A percentile compares a stretch with the other conserved stretches of the same genome.
phyloP scores from a whole-genome alignment of 768 basidiomycete genomes.

The Boletus rubropictus region DNA sequence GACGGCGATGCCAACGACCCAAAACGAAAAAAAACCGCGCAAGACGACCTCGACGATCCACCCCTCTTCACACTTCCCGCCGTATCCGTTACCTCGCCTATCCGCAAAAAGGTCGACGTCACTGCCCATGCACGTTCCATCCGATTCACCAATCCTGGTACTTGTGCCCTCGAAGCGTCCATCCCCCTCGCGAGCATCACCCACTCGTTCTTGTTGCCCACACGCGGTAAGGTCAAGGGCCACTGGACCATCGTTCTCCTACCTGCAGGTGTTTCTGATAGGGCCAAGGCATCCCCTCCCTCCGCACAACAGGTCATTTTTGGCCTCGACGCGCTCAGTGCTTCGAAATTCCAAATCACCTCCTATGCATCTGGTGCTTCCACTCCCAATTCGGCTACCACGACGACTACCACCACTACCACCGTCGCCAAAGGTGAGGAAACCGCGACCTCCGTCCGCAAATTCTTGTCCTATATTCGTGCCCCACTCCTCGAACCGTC shows the following conservation, averaged over 20 bases:
- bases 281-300: conserved; percentile 34
- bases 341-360: conserved; percentile 42
- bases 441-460: conserved; percentile 44
- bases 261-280: conserved; percentile 48
- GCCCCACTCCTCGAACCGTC: conserved; percentile 45
- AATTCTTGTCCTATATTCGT: conserved; percentile 47
- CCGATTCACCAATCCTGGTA: conserved; percentile 46
- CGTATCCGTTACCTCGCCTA: conserved; percentile 64
- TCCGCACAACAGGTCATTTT: conserved; percentile 57
- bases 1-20: conserved; percentile 5
- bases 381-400: conserved; percentile 24
- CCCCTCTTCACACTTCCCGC: conserved; percentile 57
- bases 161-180: conserved; percentile 44
- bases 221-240: conserved; percentile 62
- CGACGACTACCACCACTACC: conserved; percentile 27
- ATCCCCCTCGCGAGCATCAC: conserved; percentile 46
- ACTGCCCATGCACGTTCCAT: conserved; percentile 48
- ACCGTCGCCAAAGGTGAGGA: conserved; percentile 46
- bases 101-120: conserved; percentile 73
- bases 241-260: conserved; percentile 72
- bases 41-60: conserved; percentile 31
- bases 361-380: conserved; percentile 27
- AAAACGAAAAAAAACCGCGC: conserved; percentile 19
- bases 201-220: conserved; percentile 68
- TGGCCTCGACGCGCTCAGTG: conserved; percentile 56